A percentile compares a stretch with the other conserved stretches of the same genome.
Evolutionary conservation across 352 stramenopile genomes (phyloP).

Genomic region (Elongisporangium prolatum): DNA sequence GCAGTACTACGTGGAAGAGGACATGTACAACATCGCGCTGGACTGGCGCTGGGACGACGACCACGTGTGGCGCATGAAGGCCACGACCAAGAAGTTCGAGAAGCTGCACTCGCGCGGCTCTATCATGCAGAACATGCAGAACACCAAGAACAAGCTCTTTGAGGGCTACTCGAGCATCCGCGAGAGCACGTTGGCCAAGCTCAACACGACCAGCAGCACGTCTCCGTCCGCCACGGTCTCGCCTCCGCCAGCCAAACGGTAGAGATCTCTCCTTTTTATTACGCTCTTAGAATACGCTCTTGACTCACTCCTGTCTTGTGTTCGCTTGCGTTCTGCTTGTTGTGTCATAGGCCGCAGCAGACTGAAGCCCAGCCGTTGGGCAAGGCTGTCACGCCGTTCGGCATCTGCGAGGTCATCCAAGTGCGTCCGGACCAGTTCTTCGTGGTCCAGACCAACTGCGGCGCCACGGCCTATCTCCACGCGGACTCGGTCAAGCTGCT

Average conservation of each 20-base stretch:
- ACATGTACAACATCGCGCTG: conserved; percentile 86
- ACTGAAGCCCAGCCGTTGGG: conserved; percentile 19
- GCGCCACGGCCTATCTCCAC: conserved; percentile 45
- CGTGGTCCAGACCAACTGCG: conserved; percentile 42
- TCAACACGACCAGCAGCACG: conserved; percentile 38
- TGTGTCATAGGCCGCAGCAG: conserved; percentile 3
- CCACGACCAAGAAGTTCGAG: conserved; percentile 88
- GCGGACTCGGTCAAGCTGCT: conserved; percentile 42
- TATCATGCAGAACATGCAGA: conserved; percentile 77
- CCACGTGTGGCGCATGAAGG: conserved; percentile 87
- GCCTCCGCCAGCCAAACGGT: background rate
- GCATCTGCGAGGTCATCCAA: conserved; percentile 38
- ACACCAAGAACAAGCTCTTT: conserved; percentile 77
- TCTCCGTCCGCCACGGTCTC: background rate
- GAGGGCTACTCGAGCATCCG: conserved; percentile 73
- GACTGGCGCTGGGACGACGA: conserved; percentile 88
- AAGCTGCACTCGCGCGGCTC: conserved; percentile 57
- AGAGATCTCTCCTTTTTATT: background rate
- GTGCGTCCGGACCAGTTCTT: conserved; percentile 54
- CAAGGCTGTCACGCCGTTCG: conserved; percentile 47
- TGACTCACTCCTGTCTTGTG: conserved; percentile 9
- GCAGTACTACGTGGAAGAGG: conserved; percentile 82
- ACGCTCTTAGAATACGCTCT: conserved; percentile 13
- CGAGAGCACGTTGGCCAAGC: conserved; percentile 56
- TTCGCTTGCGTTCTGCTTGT: background rate